Evolutionary conservation across 495 filamentous ascomycete genomes (phyloP), one percentile per base, ranked within the genome.

Genomic region (Xylaria cubensis): DNA sequence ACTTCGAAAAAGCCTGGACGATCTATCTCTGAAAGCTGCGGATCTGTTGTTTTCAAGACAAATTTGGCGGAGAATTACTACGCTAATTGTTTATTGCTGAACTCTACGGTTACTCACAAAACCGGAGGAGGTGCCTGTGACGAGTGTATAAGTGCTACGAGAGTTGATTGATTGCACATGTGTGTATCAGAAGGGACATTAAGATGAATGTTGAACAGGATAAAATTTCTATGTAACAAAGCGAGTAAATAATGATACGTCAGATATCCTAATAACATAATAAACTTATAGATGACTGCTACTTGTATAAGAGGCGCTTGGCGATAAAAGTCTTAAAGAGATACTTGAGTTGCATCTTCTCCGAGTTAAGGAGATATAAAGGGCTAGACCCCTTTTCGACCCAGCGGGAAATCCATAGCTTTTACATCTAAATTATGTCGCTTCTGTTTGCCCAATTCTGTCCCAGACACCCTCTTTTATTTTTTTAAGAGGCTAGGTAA

Each of bases 41-140:
- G 53, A 58, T 58, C 53, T 26, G 12, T 58, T 17, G 53, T 58
- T 58, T 58, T 58, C 53, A 58, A 58, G 53, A 58, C 26, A 1
- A 58, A 58, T 26, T 12, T 58, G 53, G 53, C 53, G 26, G 53
- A 26, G 2, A 58, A 58, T 19, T 58, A 58, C 26, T 3, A 58
- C 2, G 53, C 53, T 4, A 58, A 58, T 10, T 58, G 53, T 26
- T 12, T 58, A 26, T 58, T 58, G 24, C 12, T 58, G 4, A 58
- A 58, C 53, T 58, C 53, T 58, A 58, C 53, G 17, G 15, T 58
- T 58, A 58, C 53, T 15, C 53, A 58, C 17, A 17, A 15, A 2
- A 13, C 53, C 7, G 53, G 53, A 55, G 53, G 53, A 17, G 53
- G 53, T 17, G 13, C 53, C 6, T 58, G 53, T 32, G 53, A 58